Percentiles rank a stretch among this genome's conserved stretches.
These are phyloP conservation scores for Cymodocea nodosa DNA, from an alignment of 116 monocot genomes.

Conservation along the genomic window DNA sequence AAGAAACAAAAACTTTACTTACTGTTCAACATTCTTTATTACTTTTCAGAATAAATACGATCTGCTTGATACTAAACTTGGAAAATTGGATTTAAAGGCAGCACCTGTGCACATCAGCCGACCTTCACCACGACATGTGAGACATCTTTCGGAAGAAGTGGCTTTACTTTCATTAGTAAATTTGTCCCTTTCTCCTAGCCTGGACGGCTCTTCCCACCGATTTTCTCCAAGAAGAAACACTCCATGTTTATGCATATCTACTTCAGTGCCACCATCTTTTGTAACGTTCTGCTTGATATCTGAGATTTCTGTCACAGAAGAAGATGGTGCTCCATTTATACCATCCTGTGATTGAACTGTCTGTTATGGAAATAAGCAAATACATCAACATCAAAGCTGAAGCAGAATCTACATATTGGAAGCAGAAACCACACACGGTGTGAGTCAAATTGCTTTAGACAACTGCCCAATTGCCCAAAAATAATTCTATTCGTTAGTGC, in stretches of 20 bases:
- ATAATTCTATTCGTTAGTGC: too few relatives aligned
- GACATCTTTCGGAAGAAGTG: conserved; percentile 32
- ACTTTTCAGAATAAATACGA: too few relatives aligned
- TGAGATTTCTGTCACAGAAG: conserved; percentile 31
- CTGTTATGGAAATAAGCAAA: not conserved
- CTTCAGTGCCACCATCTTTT: conserved; percentile 29
- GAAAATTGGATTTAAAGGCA: not conserved
- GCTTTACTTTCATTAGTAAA: conserved; percentile 7
- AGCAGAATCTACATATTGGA: too few relatives aligned
- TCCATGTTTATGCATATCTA: conserved; percentile 38
- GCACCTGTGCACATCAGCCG: conserved; percentile 83
- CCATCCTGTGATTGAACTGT: conserved; percentile 19
- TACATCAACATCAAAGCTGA: too few relatives aligned
- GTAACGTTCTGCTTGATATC: conserved; percentile 41
- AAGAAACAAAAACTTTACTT: too few relatives aligned
- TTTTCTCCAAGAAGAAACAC: conserved; percentile 97
- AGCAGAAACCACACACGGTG: too few relatives aligned
- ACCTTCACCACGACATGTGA: conserved; percentile 78
- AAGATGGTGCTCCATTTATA: conserved; percentile 43
- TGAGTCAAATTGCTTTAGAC: too few relatives aligned
- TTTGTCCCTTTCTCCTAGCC: conserved; percentile 29
- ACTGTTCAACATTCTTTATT: too few relatives aligned
- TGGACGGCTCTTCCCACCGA: conserved; percentile 86
- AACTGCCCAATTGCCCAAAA: too few relatives aligned
- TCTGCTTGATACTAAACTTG: too few relatives aligned